Conservation (phyloP, 2,329 filamentous ascomycete genomes). For the Trichoderma endophyticum region DNA sequence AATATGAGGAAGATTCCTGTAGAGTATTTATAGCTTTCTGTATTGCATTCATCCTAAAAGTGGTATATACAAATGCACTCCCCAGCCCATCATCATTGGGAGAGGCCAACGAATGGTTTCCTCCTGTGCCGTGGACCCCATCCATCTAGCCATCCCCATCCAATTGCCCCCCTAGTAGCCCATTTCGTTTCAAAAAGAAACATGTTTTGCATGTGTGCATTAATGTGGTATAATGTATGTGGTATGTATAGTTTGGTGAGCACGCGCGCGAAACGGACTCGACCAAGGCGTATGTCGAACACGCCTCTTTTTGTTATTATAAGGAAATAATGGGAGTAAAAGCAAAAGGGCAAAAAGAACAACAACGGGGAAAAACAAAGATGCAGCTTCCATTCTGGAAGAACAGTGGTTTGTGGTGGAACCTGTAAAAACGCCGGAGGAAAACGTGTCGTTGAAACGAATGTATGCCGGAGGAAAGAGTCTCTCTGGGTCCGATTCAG, state of each 20-base stretch:
- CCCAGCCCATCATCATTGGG: conserved; percentile 2
- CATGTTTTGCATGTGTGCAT: conserved; percentile 20
- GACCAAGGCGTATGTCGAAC: conserved; percentile 7
- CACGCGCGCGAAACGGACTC: background rate
- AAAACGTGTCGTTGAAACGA: conserved; percentile 12
- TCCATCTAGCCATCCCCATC: conserved; percentile 11
- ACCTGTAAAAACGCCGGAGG: conserved; percentile 1
- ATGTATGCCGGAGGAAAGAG: background rate
- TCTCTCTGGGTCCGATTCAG: background rate
- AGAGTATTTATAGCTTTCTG: background rate
- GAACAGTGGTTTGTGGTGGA: conserved; percentile 2
- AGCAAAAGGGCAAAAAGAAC: background rate
- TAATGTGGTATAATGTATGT: conserved; percentile 17
- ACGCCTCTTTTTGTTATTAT: background rate
- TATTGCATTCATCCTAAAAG: conserved; percentile 23
- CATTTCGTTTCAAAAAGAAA: conserved; percentile 13
- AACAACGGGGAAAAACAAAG: background rate
- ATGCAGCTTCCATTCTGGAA: conserved; percentile 12
- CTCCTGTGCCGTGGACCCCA: background rate
- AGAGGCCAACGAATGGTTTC: conserved; percentile 14
- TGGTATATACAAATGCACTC: conserved; percentile 26
- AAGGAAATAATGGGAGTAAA: background rate
- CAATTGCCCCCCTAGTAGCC: conserved; percentile 8
- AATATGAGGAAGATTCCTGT: background rate
- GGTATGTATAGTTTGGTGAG: background rate